These are phyloP conservation scores for Capronia epimyces DNA, from an alignment of 2,329 filamentous ascomycete species.

Conservation along the genomic window DNA sequence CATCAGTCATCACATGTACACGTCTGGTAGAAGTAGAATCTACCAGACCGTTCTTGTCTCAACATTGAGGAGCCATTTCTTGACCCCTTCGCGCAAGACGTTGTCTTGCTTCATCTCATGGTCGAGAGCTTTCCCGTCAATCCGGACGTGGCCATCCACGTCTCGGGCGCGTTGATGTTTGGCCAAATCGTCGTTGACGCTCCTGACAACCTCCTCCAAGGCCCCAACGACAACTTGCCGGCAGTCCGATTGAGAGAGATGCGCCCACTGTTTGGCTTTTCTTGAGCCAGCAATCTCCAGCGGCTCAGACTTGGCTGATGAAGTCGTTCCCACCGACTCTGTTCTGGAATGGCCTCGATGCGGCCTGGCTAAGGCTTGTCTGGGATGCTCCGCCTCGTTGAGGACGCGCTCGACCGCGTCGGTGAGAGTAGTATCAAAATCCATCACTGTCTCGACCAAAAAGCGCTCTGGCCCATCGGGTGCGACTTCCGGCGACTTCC, in stretches of 20 bases:
- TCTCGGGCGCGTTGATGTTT: constrained; percentile 35
- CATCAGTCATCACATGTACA: constrained; percentile 24
- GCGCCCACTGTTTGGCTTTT: constrained; percentile 9
- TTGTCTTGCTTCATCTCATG: constrained; percentile 41
- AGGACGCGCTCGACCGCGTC: constrained; percentile 55
- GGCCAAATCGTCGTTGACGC: constrained; percentile 48
- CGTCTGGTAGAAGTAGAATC: neutral
- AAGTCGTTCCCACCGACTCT: constrained; percentile 25
- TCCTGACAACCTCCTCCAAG: constrained; percentile 52
- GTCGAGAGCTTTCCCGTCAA: constrained; percentile 11
- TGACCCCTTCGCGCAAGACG: constrained; percentile 52
- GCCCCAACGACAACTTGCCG: constrained; percentile 52
- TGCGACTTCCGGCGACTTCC: neutral
- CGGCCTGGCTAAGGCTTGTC: constrained; percentile 6
- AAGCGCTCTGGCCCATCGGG: constrained; percentile 33
- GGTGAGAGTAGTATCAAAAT: constrained; percentile 53
- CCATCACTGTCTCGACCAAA: constrained; percentile 51
- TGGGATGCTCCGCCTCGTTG: constrained; percentile 12
- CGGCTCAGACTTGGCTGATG: constrained; percentile 27
- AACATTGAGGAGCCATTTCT: constrained; percentile 50
- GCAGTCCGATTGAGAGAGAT: constrained; percentile 40
- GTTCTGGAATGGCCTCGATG: constrained; percentile 20
- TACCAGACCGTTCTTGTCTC: constrained; percentile 32
- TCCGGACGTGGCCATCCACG: constrained; percentile 33
- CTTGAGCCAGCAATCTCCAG: constrained; percentile 16